Conservation (phyloP, 2,329 filamentous ascomycete species). For the Trichoderma pleuroti region DNA sequence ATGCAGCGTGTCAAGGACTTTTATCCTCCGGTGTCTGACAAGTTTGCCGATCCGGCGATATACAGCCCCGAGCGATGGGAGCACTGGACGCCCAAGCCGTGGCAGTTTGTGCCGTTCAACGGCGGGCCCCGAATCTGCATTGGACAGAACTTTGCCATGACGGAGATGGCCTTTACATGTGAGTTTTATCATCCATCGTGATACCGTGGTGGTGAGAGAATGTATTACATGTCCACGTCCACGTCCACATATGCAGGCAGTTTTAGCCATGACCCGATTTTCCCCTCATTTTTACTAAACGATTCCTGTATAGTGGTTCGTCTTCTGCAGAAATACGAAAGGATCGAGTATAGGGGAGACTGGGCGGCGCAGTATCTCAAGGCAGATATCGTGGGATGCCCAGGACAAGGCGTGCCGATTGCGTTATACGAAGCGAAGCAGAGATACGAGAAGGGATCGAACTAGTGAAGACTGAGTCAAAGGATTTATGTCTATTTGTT, state of each 20-base stretch:
- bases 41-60: slow-evolving; percentile 43
- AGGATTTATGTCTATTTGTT: background rate
- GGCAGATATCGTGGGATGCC: slow-evolving; percentile 43
- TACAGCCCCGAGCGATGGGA: slow-evolving; percentile 69
- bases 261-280: background rate
- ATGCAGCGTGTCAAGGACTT: slow-evolving; percentile 70
- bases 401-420: slow-evolving; percentile 41
- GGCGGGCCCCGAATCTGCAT: slow-evolving; percentile 71
- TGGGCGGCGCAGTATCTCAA: slow-evolving; percentile 44
- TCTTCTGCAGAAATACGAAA: slow-evolving; percentile 59
- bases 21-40: slow-evolving; percentile 50
- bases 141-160: slow-evolving; percentile 77
- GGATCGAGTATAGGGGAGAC: slow-evolving; percentile 47
- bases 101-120: slow-evolving; percentile 74
- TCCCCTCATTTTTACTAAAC: background rate
- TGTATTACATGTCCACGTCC: background rate
- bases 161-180: slow-evolving; percentile 54
- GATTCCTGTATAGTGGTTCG: slow-evolving; percentile 36
- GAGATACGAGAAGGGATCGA: background rate
- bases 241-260: background rate
- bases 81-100: slow-evolving; percentile 59
- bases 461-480: background rate
- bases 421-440: slow-evolving; percentile 33
- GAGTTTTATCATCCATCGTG: background rate
- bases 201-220: background rate